Evolutionary conservation across 805 yeast genomes (phyloP), one percentile per base, ranked within the genome.

Genomic region (Kazachstania taianensis): DNA sequence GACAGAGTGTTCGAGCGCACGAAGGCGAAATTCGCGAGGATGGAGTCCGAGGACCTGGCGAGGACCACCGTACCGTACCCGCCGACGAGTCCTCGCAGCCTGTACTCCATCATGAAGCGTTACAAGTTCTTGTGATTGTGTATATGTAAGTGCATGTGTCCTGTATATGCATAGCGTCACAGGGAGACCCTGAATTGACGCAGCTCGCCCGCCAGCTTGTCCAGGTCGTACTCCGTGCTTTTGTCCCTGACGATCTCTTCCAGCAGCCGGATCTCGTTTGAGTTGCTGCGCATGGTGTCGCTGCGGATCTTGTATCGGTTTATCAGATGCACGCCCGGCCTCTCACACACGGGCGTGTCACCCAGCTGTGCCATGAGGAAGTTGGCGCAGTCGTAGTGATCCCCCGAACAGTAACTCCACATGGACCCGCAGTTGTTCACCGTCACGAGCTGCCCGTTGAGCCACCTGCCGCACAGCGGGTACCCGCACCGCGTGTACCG

Each of bases 331-430:
- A 81, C 69, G 38, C 80, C 72, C 20, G 66, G 67, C 10, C 96
- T 62, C 60, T 10, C 77, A 68, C 19, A 87, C 62, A 55, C 84
- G 96, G 34, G 75, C 67, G 36, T 2, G 16, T 23, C 20, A 3
- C 10, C 8, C 20, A 41, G 8, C 28, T 39, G 42, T 3, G 37
- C 28, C 10, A 70, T 64, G 56, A 72, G 83, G 53, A 86, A 84
- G 44, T 73, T 71, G 6, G 89, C 75, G 32, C 89, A 77, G 57
- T 84, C 94, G 54, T 74, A 82, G 55, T 89, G 96, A 28, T 69
- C 69, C 44, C 77, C 75, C 42, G 79, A 72, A 59, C 96, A 87
- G 54, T 67, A 89, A 32, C 32, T 20, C 8, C 26, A 10, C 10
- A 30, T 16, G 9, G 30, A 24, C 8, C 37, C 37, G 16, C 37